Percentiles rank a stretch among this genome's conserved stretches.
These are phyloP conservation scores for Imleria badia DNA, from an alignment of 768 basidiomycete species.

Conservation along the genomic window DNA sequence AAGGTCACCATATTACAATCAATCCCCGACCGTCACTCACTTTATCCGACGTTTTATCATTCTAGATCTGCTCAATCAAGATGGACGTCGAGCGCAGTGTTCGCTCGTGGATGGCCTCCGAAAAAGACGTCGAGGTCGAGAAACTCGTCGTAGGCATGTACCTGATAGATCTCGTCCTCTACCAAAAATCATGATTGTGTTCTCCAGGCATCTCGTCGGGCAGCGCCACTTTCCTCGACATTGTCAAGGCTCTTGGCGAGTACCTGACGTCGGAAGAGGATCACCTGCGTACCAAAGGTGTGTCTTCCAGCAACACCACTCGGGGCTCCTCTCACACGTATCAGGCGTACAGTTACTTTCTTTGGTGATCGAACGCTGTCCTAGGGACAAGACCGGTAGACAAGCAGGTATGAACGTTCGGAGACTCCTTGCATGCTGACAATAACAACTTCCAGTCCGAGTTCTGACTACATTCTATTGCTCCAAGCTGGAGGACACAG, in stretches of 20 bases:
- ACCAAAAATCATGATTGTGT: background rate
- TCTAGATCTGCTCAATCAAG: background rate
- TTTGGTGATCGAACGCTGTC: conserved; percentile 59
- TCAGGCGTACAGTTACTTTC: conserved; percentile 86
- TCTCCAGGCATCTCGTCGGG: conserved; percentile 53
- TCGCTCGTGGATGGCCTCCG: conserved; percentile 71
- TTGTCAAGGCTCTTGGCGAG: conserved; percentile 86
- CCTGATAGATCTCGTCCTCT: background rate
- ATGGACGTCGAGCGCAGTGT: conserved; percentile 57
- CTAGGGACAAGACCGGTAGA: conserved; percentile 63
- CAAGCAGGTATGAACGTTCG: conserved; percentile 66
- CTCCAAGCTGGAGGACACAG: conserved; percentile 82
- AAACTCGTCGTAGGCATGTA: conserved; percentile 59
- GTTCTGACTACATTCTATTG: conserved; percentile 83
- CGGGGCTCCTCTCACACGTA: background rate
- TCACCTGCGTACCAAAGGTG: conserved; percentile 76
- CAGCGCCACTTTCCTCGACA: conserved; percentile 58
- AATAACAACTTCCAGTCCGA: conserved; percentile 52
- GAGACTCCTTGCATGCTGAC: background rate
- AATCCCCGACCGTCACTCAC: background rate
- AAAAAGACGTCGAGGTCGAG: conserved; percentile 57
- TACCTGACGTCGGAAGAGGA: conserved; percentile 89
- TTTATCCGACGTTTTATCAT: background rate
- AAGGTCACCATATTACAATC: conserved; percentile 9
- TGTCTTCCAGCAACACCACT: conserved; percentile 1